phyloP scores from a whole-genome alignment of 345 rosid species.

The Arabis hirsuta region DNA sequence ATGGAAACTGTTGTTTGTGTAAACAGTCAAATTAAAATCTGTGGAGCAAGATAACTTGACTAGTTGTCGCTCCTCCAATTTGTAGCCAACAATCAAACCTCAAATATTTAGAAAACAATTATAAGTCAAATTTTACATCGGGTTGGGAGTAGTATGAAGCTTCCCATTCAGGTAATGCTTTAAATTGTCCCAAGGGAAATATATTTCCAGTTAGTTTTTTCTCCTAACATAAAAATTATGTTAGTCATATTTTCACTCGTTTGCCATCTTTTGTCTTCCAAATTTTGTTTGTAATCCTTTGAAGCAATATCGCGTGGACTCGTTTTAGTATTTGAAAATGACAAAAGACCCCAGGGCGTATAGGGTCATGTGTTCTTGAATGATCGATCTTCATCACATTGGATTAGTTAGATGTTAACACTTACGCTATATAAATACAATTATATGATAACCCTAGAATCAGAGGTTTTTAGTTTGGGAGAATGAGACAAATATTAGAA shows the following conservation, averaged over 20 bases:
- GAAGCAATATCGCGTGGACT: neutral
- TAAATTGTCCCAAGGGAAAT: neutral
- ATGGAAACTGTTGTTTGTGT: too few species aligned
- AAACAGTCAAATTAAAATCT: too few species aligned
- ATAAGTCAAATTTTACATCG: neutral
- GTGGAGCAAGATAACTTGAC: too few species aligned
- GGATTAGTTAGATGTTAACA: constrained; percentile 1
- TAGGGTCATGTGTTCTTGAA: neutral
- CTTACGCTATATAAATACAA: neutral
- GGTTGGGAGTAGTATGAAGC: neutral
- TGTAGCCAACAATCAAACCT: neutral
- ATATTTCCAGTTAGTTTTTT: neutral
- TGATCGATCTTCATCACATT: constrained; percentile 4
- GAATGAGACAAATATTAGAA: too few species aligned
- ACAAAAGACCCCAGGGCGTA: too few species aligned
- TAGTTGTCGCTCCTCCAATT: too few species aligned
- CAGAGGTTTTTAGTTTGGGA: neutral
- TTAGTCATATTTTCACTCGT: neutral
- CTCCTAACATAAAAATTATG: too few species aligned
- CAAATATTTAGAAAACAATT: neutral
- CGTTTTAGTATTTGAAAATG: neutral
- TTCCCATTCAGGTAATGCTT: neutral
- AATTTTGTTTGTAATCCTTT: neutral
- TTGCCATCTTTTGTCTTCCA: neutral
- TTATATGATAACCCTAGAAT: constrained; percentile 2